These are phyloP conservation scores for Asterella californica DNA, from an alignment of 225 moss, liverwort and hornwort genomes.

Conservation along the genomic window DNA sequence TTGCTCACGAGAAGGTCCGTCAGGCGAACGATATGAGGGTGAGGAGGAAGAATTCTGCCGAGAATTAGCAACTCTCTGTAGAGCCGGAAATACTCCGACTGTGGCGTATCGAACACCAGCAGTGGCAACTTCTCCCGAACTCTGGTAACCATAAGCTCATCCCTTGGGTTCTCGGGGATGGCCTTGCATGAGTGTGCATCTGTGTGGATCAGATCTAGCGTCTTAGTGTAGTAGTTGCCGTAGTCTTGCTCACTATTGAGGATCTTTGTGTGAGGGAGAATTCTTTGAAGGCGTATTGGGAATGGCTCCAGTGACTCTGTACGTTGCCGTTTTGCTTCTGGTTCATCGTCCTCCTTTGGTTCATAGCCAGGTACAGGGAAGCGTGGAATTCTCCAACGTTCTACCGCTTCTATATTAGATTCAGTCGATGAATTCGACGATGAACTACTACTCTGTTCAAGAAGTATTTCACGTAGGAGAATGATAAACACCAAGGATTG, in stretches of 20 bases:
- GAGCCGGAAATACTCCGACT: constrained; percentile 1
- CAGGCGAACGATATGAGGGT: not conserved
- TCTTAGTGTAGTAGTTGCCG: not conserved
- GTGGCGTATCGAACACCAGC: not conserved
- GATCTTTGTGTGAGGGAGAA: not conserved
- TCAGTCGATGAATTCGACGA: too few species aligned
- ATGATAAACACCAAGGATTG: too few species aligned
- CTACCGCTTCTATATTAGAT: too few species aligned
- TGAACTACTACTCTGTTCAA: too few species aligned
- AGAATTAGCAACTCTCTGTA: constrained; percentile 10
- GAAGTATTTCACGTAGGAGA: too few species aligned
- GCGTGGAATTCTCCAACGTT: not conserved
- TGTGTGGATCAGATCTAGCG: too few species aligned
- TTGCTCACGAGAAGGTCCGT: constrained; percentile 1
- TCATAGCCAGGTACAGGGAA: not conserved
- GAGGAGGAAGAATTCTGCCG: constrained; percentile 3
- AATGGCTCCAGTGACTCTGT: constrained; percentile 1
- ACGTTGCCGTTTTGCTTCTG: not conserved
- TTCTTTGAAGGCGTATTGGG: not conserved
- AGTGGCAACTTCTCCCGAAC: not conserved
- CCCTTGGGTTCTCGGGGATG: too few species aligned
- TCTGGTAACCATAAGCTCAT: not conserved
- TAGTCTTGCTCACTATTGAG: not conserved
- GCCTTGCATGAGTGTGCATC: not conserved
- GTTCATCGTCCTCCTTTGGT: not conserved